A percentile compares a stretch with the other conserved stretches of the same genome.
These are phyloP conservation scores for Pseudocercospora musae DNA, from an alignment of 2,329 filamentous ascomycete genomes.

Conservation along the genomic window DNA sequence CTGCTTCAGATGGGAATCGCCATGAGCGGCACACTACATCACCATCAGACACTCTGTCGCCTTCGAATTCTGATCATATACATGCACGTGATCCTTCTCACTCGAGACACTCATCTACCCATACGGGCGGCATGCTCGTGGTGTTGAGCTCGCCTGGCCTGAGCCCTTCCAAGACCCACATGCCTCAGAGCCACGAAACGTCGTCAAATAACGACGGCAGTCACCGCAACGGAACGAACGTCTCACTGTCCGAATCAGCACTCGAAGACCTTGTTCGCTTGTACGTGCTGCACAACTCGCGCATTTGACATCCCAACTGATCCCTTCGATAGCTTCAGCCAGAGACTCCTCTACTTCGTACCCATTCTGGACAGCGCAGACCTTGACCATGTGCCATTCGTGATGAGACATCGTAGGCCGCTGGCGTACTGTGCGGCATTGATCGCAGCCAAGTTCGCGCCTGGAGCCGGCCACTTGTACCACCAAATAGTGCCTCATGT, in stretches of 20 bases:
- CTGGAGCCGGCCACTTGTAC: not conserved
- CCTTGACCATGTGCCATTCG: not conserved
- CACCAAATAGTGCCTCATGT: not conserved
- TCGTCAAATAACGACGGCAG: not conserved
- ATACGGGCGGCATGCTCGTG: not conserved
- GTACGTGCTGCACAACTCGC: not conserved
- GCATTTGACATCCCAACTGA: not conserved
- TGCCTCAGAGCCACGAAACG: not conserved
- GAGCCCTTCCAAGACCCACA: not conserved
- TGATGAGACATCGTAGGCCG: not conserved
- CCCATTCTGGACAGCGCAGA: constrained; percentile 3
- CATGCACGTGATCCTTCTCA: too few species aligned
- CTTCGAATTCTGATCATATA: not conserved
- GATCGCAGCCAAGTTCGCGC: constrained; percentile 1
- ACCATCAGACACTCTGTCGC: not conserved
- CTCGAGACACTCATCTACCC: not conserved
- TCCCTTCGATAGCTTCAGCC: not conserved
- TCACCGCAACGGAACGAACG: not conserved
- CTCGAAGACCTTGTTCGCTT: not conserved
- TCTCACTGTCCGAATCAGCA: not conserved
- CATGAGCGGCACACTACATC: not conserved
- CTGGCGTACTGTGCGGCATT: not conserved
- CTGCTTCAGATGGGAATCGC: not conserved
- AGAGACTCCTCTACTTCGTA: constrained; percentile 1
- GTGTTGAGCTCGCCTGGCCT: not conserved